These are phyloP conservation scores for Psilocybe azurescens DNA, from an alignment of 768 basidiomycete genomes.

Conservation along the genomic window DNA sequence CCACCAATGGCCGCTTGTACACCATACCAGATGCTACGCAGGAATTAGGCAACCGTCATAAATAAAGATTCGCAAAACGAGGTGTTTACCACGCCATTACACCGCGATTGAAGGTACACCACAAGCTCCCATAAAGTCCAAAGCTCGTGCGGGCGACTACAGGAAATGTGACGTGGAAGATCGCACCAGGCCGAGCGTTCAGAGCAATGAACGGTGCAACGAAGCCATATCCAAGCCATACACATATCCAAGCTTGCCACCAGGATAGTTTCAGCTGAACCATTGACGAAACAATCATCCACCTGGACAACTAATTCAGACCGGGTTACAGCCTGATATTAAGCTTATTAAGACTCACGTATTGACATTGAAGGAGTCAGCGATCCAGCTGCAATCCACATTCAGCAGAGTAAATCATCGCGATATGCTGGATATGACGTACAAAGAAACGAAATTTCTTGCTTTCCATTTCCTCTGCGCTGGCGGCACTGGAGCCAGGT, in stretches of 20 bases:
- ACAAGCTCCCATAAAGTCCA: slow-evolving; percentile 78
- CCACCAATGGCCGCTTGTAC: slow-evolving; percentile 88
- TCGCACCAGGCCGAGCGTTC: slow-evolving; percentile 79
- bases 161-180: slow-evolving; percentile 81
- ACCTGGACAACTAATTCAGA: slow-evolving; percentile 40
- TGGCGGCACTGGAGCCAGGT: slow-evolving; percentile 69
- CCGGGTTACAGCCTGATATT: neutral
- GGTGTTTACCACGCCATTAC: slow-evolving; percentile 69
- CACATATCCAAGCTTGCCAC: slow-evolving; percentile 89
- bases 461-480: slow-evolving; percentile 69
- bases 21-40: slow-evolving; percentile 73
- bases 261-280: slow-evolving; percentile 73
- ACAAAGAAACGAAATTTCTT: slow-evolving; percentile 74
- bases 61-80: neutral
- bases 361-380: slow-evolving; percentile 81
- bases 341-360: slow-evolving; percentile 49
- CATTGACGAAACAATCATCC: slow-evolving; percentile 83
- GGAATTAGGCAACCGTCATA: slow-evolving; percentile 4
- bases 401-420: neutral
- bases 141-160: slow-evolving; percentile 78
- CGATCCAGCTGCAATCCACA: slow-evolving; percentile 64
- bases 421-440: slow-evolving; percentile 24
- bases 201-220: slow-evolving; percentile 75
- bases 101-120: slow-evolving; percentile 80
- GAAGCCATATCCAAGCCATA: slow-evolving; percentile 66